Percentiles rank a stretch among this genome's conserved stretches.
phyloP scores from a whole-genome alignment of 176 grass and related monocot species.

The Rhynchospora breviuscula region DNA sequence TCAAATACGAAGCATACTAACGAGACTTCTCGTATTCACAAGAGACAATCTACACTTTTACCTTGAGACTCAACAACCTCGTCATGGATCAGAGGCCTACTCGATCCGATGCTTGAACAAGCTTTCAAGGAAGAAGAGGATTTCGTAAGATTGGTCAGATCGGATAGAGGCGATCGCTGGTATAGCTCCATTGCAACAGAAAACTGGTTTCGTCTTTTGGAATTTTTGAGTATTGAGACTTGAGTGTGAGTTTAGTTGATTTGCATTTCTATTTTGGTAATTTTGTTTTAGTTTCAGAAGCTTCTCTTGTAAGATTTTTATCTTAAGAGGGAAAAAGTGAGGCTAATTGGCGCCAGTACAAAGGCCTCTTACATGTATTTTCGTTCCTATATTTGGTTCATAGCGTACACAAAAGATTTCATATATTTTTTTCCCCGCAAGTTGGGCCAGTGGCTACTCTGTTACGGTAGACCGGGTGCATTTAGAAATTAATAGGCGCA shows the following conservation, averaged over 20 bases:
- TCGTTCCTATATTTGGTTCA: neutral
- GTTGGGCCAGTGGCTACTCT: neutral
- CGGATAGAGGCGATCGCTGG: conserved; percentile 15
- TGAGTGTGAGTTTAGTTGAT: neutral
- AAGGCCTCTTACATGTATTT: neutral
- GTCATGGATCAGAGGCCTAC: conserved; percentile 4
- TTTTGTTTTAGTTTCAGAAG: conserved; percentile 5
- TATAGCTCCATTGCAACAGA: neutral
- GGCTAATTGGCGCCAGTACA: neutral
- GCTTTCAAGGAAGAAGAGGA: neutral
- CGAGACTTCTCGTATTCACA: neutral
- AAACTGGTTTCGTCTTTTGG: neutral
- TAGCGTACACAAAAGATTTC: neutral
- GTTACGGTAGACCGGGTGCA: neutral
- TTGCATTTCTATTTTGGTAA: neutral
- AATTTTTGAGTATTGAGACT: neutral
- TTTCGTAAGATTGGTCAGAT: neutral
- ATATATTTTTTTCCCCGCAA: neutral
- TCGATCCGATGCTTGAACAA: conserved; percentile 16
- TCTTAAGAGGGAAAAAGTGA: neutral
- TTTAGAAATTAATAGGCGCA: neutral
- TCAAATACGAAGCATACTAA: neutral
- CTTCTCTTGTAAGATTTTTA: neutral
- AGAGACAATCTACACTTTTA: neutral
- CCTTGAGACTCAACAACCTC: conserved; percentile 18